Conservation (phyloP, 495 filamentous ascomycete genomes). For the Cercophora newfieldiana region DNA sequence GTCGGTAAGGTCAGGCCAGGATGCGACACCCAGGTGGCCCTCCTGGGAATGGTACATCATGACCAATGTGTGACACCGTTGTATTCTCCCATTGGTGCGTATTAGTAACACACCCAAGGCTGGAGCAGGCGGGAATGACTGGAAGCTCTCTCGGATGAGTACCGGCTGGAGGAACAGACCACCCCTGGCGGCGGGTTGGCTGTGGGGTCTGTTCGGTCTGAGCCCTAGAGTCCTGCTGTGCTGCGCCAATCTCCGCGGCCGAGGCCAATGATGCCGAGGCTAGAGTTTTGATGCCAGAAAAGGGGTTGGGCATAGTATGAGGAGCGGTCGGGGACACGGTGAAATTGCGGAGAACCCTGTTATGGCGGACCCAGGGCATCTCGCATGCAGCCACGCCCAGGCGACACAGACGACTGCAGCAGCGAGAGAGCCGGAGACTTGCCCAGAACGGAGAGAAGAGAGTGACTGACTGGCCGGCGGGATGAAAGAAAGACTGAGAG, state of each 20-base stretch:
- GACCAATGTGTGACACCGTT: conserved; percentile 21
- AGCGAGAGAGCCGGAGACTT: conserved; percentile 1
- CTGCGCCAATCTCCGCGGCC: background rate
- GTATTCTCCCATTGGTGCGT: conserved; percentile 30
- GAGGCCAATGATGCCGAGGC: background rate
- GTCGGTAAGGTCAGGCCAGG: background rate
- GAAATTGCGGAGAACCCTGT: conserved; percentile 32
- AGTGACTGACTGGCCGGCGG: background rate
- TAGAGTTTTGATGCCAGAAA: background rate
- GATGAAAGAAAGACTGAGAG: background rate
- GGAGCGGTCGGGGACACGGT: conserved; percentile 8
- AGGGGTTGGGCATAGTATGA: conserved; percentile 12
- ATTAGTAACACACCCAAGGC: background rate
- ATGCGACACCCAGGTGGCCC: background rate
- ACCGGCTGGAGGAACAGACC: background rate
- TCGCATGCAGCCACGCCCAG: conserved; percentile 15
- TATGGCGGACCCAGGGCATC: conserved; percentile 6
- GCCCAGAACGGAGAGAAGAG: too few relatives aligned
- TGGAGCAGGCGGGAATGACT: too few relatives aligned
- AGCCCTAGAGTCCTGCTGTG: background rate
- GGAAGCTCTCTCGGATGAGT: background rate
- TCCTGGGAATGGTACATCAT: conserved; percentile 8
- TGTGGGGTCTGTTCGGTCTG: background rate
- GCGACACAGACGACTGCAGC: background rate
- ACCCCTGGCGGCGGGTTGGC: background rate